Percentiles rank a stretch among this genome's conserved stretches.
phyloP scores from a whole-genome alignment of 805 yeast genomes.

The Cyberlindnera subsufficiens region DNA sequence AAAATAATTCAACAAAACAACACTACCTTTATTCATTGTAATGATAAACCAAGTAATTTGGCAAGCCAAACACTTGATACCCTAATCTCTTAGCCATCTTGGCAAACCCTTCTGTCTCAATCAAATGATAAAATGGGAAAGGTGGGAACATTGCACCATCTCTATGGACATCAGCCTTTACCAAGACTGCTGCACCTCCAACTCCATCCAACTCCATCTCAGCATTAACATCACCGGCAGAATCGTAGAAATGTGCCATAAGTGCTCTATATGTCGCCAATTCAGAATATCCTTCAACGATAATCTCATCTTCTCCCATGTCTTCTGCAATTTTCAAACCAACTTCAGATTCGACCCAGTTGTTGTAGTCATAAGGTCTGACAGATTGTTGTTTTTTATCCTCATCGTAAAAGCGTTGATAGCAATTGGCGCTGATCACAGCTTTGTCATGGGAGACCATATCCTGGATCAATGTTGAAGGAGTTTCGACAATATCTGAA shows the following conservation, averaged over 20 bases:
- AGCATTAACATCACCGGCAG: constrained; percentile 51
- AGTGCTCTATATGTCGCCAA: constrained; percentile 90
- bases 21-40: constrained; percentile 55
- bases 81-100: constrained; percentile 95
- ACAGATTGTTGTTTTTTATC: constrained; percentile 50
- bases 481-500: constrained; percentile 89
- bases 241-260: constrained; percentile 84
- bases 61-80: constrained; percentile 86
- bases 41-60: constrained; percentile 90
- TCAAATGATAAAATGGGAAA: constrained; percentile 93
- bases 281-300: constrained; percentile 92
- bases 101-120: constrained; percentile 98
- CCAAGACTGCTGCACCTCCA: constrained; percentile 95
- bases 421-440: constrained; percentile 87
- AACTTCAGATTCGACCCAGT: constrained; percentile 86
- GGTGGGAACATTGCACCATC: constrained; percentile 99
- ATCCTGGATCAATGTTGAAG: constrained; percentile 78
- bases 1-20: neutral
- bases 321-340: constrained; percentile 69
- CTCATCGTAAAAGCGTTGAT: constrained; percentile 68
- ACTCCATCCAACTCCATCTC: constrained; percentile 94
- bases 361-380: constrained; percentile 92
- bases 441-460: constrained; percentile 81
- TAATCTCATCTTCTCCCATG: constrained; percentile 82
- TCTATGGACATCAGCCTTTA: constrained; percentile 95